These are phyloP conservation scores for Aureobasidium sp. DNA, from an alignment of 2,329 filamentous ascomycete species.

Conservation along the genomic window DNA sequence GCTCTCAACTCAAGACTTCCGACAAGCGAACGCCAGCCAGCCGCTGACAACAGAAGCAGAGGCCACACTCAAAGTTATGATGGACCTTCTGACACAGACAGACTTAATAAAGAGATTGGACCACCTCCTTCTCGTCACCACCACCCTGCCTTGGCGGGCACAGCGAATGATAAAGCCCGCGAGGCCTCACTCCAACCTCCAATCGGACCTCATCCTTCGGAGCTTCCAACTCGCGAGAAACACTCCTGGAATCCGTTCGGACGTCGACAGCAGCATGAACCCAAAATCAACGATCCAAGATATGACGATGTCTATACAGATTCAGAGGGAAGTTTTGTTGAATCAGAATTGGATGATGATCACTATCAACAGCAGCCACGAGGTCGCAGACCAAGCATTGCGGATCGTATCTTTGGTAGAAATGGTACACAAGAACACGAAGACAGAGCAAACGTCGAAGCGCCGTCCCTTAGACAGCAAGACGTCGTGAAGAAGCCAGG, in stretches of 20 bases:
- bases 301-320: slow-evolving; percentile 14
- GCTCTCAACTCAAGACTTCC: not conserved
- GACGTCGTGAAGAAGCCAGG: slow-evolving; percentile 27
- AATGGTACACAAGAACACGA: not conserved
- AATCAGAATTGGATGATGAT: slow-evolving; percentile 19
- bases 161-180: not conserved
- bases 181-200: not conserved
- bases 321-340: slow-evolving; percentile 19
- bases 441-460: not conserved
- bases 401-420: slow-evolving; percentile 23
- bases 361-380: slow-evolving; percentile 16
- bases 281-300: not conserved
- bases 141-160: slow-evolving; percentile 5
- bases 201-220: not conserved
- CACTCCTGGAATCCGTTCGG: not conserved
- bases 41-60: not conserved
- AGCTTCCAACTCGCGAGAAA: not conserved
- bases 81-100: not conserved
- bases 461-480: slow-evolving; percentile 18
- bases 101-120: not conserved
- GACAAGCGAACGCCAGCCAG: slow-evolving; percentile 2
- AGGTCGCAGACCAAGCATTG: slow-evolving; percentile 22
- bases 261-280: not conserved
- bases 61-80: not conserved
- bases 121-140: not conserved